Conservation (phyloP, 208 protist genomes). For the Leishmania tropica region DNA sequence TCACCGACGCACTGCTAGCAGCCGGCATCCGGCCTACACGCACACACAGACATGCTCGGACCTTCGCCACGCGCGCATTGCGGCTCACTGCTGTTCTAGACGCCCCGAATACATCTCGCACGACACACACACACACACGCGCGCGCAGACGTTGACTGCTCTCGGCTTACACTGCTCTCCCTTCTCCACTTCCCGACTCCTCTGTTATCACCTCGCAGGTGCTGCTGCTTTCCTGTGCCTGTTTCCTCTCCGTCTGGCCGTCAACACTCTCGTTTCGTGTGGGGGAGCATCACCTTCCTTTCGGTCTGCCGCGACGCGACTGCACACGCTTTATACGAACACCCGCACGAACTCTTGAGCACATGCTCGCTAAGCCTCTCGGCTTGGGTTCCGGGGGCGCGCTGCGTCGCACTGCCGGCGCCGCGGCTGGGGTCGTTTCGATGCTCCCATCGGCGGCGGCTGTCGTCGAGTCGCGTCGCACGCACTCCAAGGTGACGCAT, state of each 20-base stretch:
- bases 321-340: neutral
- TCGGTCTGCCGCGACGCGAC: neutral
- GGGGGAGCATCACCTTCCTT: too few relatives aligned
- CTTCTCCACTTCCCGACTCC: neutral
- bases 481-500: conserved; percentile 15
- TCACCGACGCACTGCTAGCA: too few relatives aligned
- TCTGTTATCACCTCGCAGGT: neutral
- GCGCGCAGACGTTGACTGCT: neutral
- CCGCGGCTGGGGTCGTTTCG: neutral
- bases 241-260: neutral
- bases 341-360: neutral
- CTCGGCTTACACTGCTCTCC: neutral
- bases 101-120: neutral
- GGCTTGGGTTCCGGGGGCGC: neutral
- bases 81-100: neutral
- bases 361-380: neutral
- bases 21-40: neutral
- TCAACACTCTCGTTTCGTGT: neutral
- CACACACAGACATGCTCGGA: neutral
- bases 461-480: conserved; percentile 5
- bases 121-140: conserved; percentile 10
- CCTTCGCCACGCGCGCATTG: too few relatives aligned
- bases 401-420: conserved; percentile 2
- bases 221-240: neutral
- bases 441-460: neutral